Conservation (phyloP, 2,329 filamentous ascomycete genomes). For the Fusarium nelsonii region DNA sequence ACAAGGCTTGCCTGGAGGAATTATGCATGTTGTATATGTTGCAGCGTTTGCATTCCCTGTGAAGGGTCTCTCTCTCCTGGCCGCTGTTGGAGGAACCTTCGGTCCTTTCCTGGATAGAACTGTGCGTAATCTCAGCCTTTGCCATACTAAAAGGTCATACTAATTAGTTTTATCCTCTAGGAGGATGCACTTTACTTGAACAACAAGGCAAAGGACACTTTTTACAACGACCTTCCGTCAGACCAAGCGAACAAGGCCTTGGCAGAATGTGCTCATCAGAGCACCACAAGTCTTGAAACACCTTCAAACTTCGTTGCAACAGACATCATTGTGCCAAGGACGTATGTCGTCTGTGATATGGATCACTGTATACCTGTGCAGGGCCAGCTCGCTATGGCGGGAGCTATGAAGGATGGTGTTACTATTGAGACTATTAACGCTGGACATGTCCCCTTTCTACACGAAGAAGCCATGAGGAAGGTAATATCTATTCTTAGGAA, state of each 20-base stretch:
- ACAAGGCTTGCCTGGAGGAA: slow-evolving; percentile 46
- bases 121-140: neutral
- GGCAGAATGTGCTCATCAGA: slow-evolving; percentile 24
- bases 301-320: slow-evolving; percentile 36
- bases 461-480: neutral
- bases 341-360: slow-evolving; percentile 46
- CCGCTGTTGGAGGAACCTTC: neutral
- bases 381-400: slow-evolving; percentile 43
- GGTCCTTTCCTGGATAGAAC: slow-evolving; percentile 15
- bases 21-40: slow-evolving; percentile 49
- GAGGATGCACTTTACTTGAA: slow-evolving; percentile 17
- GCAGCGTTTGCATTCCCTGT: slow-evolving; percentile 45
- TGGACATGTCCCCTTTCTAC: slow-evolving; percentile 13
- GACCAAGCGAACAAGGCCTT: neutral
- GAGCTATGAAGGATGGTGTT: neutral
- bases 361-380: slow-evolving; percentile 39
- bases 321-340: slow-evolving; percentile 43
- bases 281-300: slow-evolving; percentile 32
- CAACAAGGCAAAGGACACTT: neutral
- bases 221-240: slow-evolving; percentile 15
- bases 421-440: neutral
- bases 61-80: neutral
- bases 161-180: neutral
- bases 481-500: slow-evolving; percentile 7
- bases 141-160: no score